Percentiles rank a stretch among this genome's conserved stretches.
phyloP scores from a whole-genome alignment of 345 rosid genomes.

The Combretum micranthum region DNA sequence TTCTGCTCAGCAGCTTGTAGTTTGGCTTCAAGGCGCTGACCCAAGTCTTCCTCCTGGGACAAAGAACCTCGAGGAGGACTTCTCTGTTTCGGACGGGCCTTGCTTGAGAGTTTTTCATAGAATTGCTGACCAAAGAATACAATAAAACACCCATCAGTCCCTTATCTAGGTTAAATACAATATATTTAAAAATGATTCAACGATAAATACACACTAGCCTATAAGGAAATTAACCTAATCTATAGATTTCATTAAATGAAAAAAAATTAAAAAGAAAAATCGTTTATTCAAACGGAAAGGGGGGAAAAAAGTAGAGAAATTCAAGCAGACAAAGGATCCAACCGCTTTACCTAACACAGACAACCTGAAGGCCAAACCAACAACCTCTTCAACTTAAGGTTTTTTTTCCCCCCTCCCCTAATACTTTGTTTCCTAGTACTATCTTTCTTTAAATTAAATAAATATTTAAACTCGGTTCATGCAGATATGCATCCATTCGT shows the following conservation, averaged over 20 bases:
- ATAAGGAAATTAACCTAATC: no score
- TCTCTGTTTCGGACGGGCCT: constrained; percentile 80
- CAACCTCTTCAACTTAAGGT: no score
- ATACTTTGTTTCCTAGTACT: no score
- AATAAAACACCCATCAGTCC: not conserved
- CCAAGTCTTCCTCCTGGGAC: constrained; percentile 71
- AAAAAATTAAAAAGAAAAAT: no score
- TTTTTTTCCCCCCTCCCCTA: no score
- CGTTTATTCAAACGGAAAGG: not conserved
- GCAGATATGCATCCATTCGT: no score
- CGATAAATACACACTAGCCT: no score
- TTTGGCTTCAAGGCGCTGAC: constrained; percentile 94
- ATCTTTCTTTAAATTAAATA: no score
- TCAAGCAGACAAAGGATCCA: not conserved
- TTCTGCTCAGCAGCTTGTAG: constrained; percentile 94
- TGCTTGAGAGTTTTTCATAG: constrained; percentile 72
- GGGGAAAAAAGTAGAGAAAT: not conserved
- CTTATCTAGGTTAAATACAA: not conserved
- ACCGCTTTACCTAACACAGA: not conserved
- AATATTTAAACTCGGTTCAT: no score
- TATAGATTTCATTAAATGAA: no score
- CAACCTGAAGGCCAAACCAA: not conserved
- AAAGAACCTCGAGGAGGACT: constrained; percentile 60
- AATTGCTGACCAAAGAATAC: constrained; percentile 52
- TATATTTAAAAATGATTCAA: not conserved